Evolutionary conservation across 140 eudicot genomes (phyloP), one percentile per base, ranked within the genome.

Genomic region (Erigeron philadelphicus): DNA sequence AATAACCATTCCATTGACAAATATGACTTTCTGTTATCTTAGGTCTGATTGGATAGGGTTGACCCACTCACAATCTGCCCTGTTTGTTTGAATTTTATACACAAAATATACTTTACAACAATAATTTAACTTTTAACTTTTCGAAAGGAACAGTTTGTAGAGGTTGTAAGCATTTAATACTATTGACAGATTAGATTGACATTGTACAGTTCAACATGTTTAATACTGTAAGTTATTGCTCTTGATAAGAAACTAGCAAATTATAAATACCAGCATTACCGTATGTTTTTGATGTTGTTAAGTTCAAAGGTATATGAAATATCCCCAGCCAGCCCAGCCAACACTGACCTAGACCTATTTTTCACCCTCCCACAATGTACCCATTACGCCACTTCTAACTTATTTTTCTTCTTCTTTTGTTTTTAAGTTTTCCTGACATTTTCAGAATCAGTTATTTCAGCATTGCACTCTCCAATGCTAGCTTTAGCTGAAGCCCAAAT

Each of bases 401-500:
- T 4, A n/a, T 25, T 71, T 49, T 55, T 40, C 44, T 63, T 71
- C 18, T 67, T 19, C 35, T 13, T 17, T 64, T 47, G 49, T 73
- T 3, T 19, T 23, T 78, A 94, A 95, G 99, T 94, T 21, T 94
- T 89, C 52, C 81, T 94, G 68, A 94, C 99, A 3, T 94, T 97
- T 2, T 89, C 97, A 55, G 96, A 89, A 83, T 95, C 94, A 40
- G 84, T 94, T 67, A 90, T 94, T 81, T 93, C 99, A 44, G 87
- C 85, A 70, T 83, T 94, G 58, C 85, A 97, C 3, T 95, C 99
- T 75, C 90, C 97, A 16, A 90, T 89, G 70, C 89, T 94, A 71
- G 97, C 99, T 69, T 87, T 94, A 71, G 97, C 99, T 69, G 99
- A 94, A 82, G 99, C 99, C 62, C 85, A 89, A 75, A 89, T 87